Percentiles rank a stretch among this genome's conserved stretches.
Conservation (phyloP, 306 rosid species). For the Neltuma alba region DNA sequence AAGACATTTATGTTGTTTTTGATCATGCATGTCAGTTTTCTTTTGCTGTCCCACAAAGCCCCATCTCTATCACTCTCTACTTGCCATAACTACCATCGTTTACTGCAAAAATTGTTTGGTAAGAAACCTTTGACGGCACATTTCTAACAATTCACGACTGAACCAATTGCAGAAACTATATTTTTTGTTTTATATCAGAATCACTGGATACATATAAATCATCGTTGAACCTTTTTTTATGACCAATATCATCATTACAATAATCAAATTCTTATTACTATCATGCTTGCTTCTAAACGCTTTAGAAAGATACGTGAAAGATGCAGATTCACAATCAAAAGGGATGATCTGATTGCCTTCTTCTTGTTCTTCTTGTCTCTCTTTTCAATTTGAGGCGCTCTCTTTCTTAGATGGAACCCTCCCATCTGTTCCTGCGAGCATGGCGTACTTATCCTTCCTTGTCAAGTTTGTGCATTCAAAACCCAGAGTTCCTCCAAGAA, state of each 20-base stretch:
- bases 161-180: constrained; percentile 25
- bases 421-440: constrained; percentile 93
- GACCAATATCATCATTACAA: constrained; percentile 28
- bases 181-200: constrained; percentile 32
- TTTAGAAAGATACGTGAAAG: neutral
- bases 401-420: constrained; percentile 54
- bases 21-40: constrained; percentile 25
- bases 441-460: constrained; percentile 85
- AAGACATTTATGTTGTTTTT: neutral
- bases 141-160: constrained; percentile 10
- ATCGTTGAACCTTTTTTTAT: constrained; percentile 13
- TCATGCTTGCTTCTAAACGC: constrained; percentile 18
- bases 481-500: constrained; percentile 79
- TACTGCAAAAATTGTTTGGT: neutral
- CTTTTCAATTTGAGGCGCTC: constrained; percentile 28
- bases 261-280: constrained; percentile 30
- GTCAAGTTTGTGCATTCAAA: constrained; percentile 94
- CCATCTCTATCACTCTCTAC: constrained; percentile 27
- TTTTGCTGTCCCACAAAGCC: constrained; percentile 30
- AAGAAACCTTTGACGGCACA: neutral
- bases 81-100: constrained; percentile 17
- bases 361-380: neutral
- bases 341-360: neutral
- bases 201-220: constrained; percentile 33
- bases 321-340: constrained; percentile 13